phyloP scores from a whole-genome alignment of 2,329 filamentous ascomycete species.

The Ophiocordyceps camponoti-saundersi region DNA sequence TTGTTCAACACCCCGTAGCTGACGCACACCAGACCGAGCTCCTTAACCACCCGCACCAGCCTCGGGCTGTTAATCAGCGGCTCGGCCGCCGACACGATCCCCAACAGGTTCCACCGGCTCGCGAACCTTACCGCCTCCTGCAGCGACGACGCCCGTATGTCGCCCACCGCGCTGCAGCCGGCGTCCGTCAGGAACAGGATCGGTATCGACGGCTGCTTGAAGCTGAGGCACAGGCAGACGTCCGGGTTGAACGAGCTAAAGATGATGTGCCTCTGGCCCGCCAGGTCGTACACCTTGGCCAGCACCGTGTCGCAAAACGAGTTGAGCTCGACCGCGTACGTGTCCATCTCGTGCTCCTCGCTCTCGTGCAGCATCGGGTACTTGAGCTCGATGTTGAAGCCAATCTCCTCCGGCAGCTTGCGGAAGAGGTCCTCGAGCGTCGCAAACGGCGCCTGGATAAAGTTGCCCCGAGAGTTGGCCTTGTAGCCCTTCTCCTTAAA shows the following conservation, averaged over 20 bases:
- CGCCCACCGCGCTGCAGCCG: constrained; percentile 63
- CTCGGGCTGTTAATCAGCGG: constrained; percentile 79
- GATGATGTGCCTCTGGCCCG: constrained; percentile 73
- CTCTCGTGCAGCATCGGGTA: constrained; percentile 96
- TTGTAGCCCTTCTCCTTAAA: constrained; percentile 94
- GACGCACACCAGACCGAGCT: constrained; percentile 83
- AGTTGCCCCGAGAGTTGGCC: constrained; percentile 81
- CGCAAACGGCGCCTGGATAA: constrained; percentile 90
- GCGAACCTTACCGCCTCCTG: constrained; percentile 95
- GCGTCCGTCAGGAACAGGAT: constrained; percentile 90
- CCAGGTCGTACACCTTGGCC: constrained; percentile 74
- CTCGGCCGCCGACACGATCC: constrained; percentile 77
- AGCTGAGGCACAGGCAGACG: constrained; percentile 81
- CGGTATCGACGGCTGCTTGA: constrained; percentile 94
- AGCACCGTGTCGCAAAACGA: constrained; percentile 92
- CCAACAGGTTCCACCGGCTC: constrained; percentile 83
- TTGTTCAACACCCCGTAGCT: constrained; percentile 91
- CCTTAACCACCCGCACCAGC: constrained; percentile 83
- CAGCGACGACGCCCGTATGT: constrained; percentile 76
- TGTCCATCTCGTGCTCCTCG: constrained; percentile 92
- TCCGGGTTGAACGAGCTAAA: constrained; percentile 98
- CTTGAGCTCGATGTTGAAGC: constrained; percentile 99
- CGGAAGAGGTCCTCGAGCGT: constrained; percentile 88
- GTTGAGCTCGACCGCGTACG: constrained; percentile 89
- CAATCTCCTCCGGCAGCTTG: constrained; percentile 63